These are phyloP conservation scores for Coniella vitis DNA, from an alignment of 2,329 filamentous ascomycete genomes.

Conservation along the genomic window DNA sequence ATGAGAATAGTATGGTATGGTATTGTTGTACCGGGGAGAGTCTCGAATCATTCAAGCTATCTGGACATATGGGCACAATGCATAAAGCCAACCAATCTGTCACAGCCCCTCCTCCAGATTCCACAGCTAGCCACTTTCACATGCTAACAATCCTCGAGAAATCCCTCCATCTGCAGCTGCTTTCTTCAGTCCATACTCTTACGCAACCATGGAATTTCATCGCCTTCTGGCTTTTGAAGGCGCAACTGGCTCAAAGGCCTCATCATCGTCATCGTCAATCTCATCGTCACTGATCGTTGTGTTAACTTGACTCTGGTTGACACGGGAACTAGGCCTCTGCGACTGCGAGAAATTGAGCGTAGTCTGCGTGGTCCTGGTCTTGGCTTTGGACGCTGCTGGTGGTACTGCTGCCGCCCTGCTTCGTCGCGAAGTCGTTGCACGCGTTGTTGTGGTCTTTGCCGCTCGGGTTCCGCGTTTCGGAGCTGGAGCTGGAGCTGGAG, in stretches of 20 bases:
- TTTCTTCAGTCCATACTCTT: not conserved
- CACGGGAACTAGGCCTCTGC: conserved; percentile 21
- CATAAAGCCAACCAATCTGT: too few relatives aligned
- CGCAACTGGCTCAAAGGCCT: conserved; percentile 48
- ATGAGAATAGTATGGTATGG: too few relatives aligned
- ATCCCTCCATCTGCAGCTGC: too few relatives aligned
- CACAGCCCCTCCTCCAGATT: too few relatives aligned
- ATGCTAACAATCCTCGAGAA: too few relatives aligned
- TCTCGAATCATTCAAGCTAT: too few relatives aligned
- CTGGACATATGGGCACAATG: too few relatives aligned
- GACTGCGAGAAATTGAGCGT: conserved; percentile 43
- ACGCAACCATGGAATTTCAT: not conserved
- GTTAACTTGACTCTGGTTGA: conserved; percentile 38
- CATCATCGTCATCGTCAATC: conserved; percentile 56
- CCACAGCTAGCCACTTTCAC: too few relatives aligned
- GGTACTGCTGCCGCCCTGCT: conserved; percentile 19
- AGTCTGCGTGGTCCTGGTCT: conserved; percentile 34
- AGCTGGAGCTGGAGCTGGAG: conserved; percentile 30
- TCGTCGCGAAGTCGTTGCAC: conserved; percentile 26
- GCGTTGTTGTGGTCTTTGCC: conserved; percentile 17
- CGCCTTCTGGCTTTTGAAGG: conserved; percentile 23
- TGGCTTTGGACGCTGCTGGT: conserved; percentile 23
- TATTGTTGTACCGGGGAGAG: too few relatives aligned
- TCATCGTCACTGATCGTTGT: conserved; percentile 59
- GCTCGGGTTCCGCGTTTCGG: conserved; percentile 27